Evolutionary conservation across 2,329 filamentous ascomycete species (phyloP).

Genomic region (Aspergillus pseudoglaucus): DNA sequence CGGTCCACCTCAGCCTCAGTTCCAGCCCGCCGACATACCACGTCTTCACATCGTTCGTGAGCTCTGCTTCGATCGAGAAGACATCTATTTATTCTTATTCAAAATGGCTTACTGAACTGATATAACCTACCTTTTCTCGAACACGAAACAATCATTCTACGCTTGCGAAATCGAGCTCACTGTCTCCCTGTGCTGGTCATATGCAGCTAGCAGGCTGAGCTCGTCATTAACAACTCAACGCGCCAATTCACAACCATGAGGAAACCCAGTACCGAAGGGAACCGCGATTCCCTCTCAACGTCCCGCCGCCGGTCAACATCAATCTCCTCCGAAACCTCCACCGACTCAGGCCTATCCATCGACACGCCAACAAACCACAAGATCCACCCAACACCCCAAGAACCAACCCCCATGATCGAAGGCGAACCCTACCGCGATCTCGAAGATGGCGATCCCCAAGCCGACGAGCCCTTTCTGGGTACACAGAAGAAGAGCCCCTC

Average conservation of each 20-base stretch:
- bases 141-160: too few relatives aligned
- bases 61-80: too few relatives aligned
- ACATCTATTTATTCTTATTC: too few relatives aligned
- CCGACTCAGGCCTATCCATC: conserved; percentile 30
- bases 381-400: conserved; percentile 7
- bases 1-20: too few relatives aligned
- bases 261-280: conserved; percentile 17
- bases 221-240: too few relatives aligned
- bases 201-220: too few relatives aligned
- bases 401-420: conserved; percentile 4
- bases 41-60: too few relatives aligned
- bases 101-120: too few relatives aligned
- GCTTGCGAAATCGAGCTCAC: too few relatives aligned
- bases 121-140: too few relatives aligned
- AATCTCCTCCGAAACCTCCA: conserved; percentile 22
- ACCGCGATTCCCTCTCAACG: conserved; percentile 22
- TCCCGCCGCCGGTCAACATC: conserved; percentile 21
- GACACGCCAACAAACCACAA: conserved; percentile 23
- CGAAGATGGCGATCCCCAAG: conserved; percentile 25
- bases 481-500: conserved; percentile 17
- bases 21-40: too few relatives aligned
- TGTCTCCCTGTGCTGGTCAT: too few relatives aligned
- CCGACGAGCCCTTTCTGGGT: conserved; percentile 20
- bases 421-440: conserved; percentile 28
- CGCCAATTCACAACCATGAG: conserved; percentile 16